Percentiles rank a stretch among this genome's conserved stretches.
These are phyloP conservation scores for Plasmodium inui DNA, from an alignment of 169 alveolate species.

Conservation along the genomic window DNA sequence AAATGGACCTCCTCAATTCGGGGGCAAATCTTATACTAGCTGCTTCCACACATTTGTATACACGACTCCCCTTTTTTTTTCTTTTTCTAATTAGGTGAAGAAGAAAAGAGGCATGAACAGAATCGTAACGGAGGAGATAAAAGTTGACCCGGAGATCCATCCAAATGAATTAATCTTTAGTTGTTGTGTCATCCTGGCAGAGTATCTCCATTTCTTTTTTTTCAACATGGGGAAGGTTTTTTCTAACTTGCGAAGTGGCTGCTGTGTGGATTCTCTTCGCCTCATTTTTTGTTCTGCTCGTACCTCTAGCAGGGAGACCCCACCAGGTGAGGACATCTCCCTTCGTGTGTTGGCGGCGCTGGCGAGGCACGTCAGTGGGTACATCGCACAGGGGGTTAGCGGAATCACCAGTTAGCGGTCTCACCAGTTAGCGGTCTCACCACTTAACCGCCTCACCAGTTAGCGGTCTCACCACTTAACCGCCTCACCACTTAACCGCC, in stretches of 20 bases:
- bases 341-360: background rate
- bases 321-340: background rate
- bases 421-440: background rate
- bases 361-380: background rate
- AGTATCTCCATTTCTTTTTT: conserved; percentile 33
- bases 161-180: conserved; percentile 2
- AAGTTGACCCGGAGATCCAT: background rate
- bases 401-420: no score
- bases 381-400: no score
- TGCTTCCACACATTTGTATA: background rate
- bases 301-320: background rate
- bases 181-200: conserved; percentile 39
- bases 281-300: conserved; percentile 9
- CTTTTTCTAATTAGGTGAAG: conserved; percentile 9
- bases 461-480: no score
- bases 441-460: background rate
- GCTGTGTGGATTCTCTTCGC: background rate
- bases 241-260: conserved; percentile 13
- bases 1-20: background rate
- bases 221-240: conserved; percentile 43
- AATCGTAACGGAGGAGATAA: conserved; percentile 12
- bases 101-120: background rate
- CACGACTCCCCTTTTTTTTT: background rate
- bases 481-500: background rate
- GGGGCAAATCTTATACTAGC: background rate